Evolutionary conservation across 306 rosid species (phyloP), one percentile per base, ranked within the genome.

Genomic region (Coriaria nepalensis): DNA sequence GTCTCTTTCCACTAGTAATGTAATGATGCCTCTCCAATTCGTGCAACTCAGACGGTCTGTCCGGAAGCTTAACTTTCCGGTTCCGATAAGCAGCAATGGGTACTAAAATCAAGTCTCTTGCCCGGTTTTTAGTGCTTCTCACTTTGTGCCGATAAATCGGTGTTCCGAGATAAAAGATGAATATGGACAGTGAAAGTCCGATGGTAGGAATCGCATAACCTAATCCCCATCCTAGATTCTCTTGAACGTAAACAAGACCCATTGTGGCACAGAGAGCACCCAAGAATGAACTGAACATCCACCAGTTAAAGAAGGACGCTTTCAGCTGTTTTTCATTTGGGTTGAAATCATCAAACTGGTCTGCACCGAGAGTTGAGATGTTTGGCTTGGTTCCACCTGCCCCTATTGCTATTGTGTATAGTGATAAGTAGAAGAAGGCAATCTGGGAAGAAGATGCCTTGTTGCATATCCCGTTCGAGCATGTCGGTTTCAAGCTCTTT

Each of bases 301-400:
- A 84, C 92, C 92, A 84, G 60, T 80, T 84, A 79, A 84, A 84
- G 70, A 70, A 84, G 4, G 94, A 84, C 6, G 63, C 92, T 56
- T 80, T 84, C 4, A 58, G 62, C 57, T 56, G 37, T 50, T 68
- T 80, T 49, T 84, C 94, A 0, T 12, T 10, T 4, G 74, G 70
- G 37, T 60, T 58, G 53, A 57, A 80, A 35, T 84, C 94, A 33
- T 84, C 94, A 37, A 80, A 84, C 48, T 84, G 94, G 68, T 83
- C 94, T 5, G 92, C 94, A 0, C 94, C 94, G 37, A 80, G 74
- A 8, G 86, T 84, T 2, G 94, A 78, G 45, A 80, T 75, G 33
- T 80, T 80, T 12, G 87, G 94, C 41, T 84, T 84, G 9, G 75
- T 65, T 6, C 80, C 79, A 2, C 94, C 94, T 6, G 83, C 64